phyloP scores from a whole-genome alignment of 306 rosid genomes.

The Vicia villosa region DNA sequence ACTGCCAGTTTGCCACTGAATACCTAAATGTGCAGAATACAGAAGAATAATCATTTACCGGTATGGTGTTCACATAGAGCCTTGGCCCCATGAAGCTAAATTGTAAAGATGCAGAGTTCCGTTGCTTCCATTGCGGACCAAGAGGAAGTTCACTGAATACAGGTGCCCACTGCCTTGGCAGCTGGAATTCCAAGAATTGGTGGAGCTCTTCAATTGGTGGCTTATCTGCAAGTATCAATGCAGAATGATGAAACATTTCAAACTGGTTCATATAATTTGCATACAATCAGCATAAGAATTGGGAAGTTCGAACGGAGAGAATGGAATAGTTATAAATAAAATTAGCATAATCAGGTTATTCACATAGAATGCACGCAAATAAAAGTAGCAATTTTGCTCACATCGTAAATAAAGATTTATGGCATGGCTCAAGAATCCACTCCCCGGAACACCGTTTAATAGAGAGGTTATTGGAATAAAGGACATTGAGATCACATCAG shows the following conservation, averaged over 20 bases:
- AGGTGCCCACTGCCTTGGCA: constrained; percentile 99
- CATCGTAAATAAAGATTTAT: constrained; percentile 96
- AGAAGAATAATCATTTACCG: constrained; percentile 50
- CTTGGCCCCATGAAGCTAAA: constrained; percentile 95
- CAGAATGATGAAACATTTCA: constrained; percentile 26
- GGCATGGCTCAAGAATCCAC: constrained; percentile 99
- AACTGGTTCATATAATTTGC: constrained; percentile 15
- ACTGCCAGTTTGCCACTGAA: constrained; percentile 25
- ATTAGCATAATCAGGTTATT: constrained; percentile 27
- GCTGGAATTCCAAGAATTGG: constrained; percentile 97
- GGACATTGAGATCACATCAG: constrained; percentile 95
- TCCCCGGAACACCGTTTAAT: constrained; percentile 91
- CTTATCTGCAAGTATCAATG: constrained; percentile 65
- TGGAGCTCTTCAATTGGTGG: constrained; percentile 94
- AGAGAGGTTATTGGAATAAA: constrained; percentile 92
- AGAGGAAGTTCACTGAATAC: constrained; percentile 97
- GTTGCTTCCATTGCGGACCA: constrained; percentile 91
- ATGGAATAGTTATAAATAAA: too few species aligned
- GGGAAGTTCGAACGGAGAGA: too few species aligned
- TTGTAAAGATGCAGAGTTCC: constrained; percentile 74
- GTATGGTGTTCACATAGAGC: constrained; percentile 80
- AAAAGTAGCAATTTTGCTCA: constrained; percentile 50
- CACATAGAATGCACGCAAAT: constrained; percentile 22
- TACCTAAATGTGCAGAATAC: constrained; percentile 24
- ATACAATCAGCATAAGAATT: not conserved